Percentiles rank a stretch among this genome's conserved stretches.
These are phyloP conservation scores for Calonectria fujianensis DNA, from an alignment of 2,329 filamentous ascomycete genomes.

Conservation along the genomic window DNA sequence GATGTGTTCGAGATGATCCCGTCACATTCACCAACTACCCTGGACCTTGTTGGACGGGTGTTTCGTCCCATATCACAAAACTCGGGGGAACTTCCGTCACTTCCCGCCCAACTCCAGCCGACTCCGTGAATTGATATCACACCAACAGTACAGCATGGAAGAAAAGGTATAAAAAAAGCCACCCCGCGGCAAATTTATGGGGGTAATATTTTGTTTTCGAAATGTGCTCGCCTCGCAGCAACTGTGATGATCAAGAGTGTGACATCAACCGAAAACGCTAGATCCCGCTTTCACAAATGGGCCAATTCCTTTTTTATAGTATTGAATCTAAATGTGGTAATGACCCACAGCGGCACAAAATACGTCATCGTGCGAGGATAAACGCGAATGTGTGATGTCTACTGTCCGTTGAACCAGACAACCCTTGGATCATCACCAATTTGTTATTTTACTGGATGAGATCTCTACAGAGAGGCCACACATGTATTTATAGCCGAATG, in stretches of 20 bases:
- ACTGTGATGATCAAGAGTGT: not conserved
- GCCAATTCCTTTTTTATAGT: not conserved
- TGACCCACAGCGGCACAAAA: not conserved
- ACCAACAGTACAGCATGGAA: not conserved
- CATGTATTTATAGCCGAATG: no score
- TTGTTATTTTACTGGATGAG: not conserved
- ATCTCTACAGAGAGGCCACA: not conserved
- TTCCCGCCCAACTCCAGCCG: not conserved
- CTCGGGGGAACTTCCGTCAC: not conserved
- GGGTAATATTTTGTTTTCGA: not conserved
- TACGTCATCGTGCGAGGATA: not conserved
- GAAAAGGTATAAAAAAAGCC: not conserved
- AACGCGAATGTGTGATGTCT: not conserved
- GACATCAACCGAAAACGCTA: not conserved
- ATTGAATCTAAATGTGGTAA: not conserved
- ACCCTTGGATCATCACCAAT: not conserved
- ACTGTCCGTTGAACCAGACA: not conserved
- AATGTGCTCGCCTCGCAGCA: not conserved
- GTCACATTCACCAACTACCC: constrained; percentile 9
- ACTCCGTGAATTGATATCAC: not conserved
- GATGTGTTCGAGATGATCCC: not conserved
- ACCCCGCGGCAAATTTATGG: not conserved
- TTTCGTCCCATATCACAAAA: not conserved
- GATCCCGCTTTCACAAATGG: not conserved
- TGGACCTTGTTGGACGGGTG: not conserved